phyloP scores from a whole-genome alignment of 495 filamentous ascomycete genomes.

The Annulohypoxylon nitens region DNA sequence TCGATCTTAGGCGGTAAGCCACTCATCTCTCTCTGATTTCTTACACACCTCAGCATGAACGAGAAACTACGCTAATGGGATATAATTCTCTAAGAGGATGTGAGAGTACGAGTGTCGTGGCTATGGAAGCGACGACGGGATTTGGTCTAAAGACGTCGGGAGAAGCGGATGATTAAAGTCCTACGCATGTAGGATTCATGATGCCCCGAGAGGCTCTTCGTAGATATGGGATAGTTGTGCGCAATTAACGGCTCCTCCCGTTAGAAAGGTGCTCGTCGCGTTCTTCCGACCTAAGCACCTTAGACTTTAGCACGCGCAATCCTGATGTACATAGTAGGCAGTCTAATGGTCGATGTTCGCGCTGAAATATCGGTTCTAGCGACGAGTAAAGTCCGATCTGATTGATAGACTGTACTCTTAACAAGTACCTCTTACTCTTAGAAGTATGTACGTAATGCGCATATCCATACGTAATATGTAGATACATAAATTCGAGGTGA shows the following conservation, averaged over 20 bases:
- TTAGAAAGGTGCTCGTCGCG: background rate
- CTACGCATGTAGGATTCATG: background rate
- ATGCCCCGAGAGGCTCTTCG: background rate
- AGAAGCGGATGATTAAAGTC: constrained; percentile 6
- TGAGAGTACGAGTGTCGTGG: background rate
- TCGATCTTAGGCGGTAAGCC: constrained; percentile 5
- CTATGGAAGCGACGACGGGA: constrained; percentile 12
- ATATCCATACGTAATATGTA: background rate
- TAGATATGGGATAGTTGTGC: background rate
- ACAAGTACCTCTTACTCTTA: no score
- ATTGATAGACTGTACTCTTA: background rate
- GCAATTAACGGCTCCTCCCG: constrained; percentile 25
- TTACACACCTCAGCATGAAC: constrained; percentile 6
- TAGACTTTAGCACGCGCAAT: background rate
- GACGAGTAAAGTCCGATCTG: constrained; percentile 5
- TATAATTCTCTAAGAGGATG: background rate
- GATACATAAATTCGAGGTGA: no score
- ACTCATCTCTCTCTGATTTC: constrained; percentile 14
- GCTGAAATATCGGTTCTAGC: background rate
- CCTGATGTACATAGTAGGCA: no score
- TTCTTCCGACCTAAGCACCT: background rate
- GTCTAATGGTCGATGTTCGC: background rate
- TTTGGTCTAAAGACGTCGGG: constrained; percentile 3
- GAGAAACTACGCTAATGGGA: background rate
- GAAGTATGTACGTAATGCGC: background rate